These are phyloP conservation scores for Lobosporangium transversale DNA, from an alignment of 192 early-diverging fungal genomes.

Conservation along the genomic window DNA sequence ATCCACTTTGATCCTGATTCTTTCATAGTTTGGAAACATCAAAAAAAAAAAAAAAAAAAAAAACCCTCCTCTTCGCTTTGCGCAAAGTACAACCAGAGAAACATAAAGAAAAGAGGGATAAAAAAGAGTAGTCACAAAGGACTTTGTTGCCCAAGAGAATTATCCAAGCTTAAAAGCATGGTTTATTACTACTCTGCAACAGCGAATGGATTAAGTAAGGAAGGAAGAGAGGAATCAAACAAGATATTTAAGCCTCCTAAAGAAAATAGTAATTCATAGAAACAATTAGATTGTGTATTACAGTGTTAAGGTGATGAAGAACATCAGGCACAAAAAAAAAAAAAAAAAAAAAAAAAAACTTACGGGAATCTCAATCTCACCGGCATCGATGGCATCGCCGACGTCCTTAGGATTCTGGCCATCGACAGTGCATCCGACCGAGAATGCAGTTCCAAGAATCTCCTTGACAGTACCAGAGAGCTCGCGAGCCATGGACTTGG, in stretches of 20 bases:
- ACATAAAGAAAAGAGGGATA: background rate
- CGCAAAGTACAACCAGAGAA: no score
- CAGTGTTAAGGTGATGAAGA: background rate
- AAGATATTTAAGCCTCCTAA: conserved; percentile 49
- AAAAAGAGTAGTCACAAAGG: conserved; percentile 16
- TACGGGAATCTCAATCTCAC: conserved; percentile 76
- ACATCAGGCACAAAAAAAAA: background rate
- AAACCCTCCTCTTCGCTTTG: no score
- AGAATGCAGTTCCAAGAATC: conserved; percentile 95
- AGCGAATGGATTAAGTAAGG: conserved; percentile 20
- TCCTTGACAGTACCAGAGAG: conserved; percentile 95
- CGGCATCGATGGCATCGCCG: conserved; percentile 84
- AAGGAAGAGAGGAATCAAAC: conserved; percentile 3
- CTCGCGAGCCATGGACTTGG: conserved; percentile 95
- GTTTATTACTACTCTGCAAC: conserved; percentile 57
- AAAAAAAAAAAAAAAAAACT: conserved; percentile 7
- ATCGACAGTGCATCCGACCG: conserved; percentile 98
- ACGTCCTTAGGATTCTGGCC: conserved; percentile 93
- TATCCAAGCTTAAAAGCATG: conserved; percentile 56
- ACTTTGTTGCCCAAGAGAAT: conserved; percentile 53
- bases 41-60: no score
- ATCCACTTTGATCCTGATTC: no score
- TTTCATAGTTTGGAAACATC: no score
- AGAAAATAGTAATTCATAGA: conserved; percentile 1
- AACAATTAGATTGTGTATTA: background rate